These are phyloP conservation scores for Uromyces viciae-fabae DNA, from an alignment of 1,284 basidiomycete genomes.

Conservation along the genomic window DNA sequence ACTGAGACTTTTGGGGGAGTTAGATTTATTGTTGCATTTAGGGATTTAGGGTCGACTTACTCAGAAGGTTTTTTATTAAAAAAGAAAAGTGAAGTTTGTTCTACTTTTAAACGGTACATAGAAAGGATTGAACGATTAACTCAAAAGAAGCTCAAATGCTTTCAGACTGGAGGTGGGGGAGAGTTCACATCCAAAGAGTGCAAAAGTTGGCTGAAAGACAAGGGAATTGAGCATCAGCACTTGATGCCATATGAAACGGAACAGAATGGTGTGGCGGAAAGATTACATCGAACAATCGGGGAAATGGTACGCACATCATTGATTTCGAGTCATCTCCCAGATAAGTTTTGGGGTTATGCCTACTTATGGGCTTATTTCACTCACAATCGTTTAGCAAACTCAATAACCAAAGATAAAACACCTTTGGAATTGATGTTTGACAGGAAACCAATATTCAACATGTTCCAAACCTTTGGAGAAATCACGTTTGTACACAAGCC, in stretches of 20 bases:
- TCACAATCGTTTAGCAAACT: slow-evolving; percentile 28
- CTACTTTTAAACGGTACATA: slow-evolving; percentile 1
- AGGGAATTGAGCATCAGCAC: slow-evolving; percentile 30
- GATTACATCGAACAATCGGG: slow-evolving; percentile 9
- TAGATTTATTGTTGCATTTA: neutral
- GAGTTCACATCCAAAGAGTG: slow-evolving; percentile 16
- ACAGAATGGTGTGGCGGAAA: slow-evolving; percentile 32
- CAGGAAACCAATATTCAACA: neutral
- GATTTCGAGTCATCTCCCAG: neutral
- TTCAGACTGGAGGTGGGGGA: slow-evolving; percentile 15
- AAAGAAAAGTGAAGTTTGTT: slow-evolving; percentile 3
- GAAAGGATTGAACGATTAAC: neutral
- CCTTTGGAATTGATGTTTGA: slow-evolving; percentile 19
- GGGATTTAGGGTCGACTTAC: slow-evolving; percentile 17
- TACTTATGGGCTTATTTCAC: slow-evolving; percentile 12
- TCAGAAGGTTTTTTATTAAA: neutral
- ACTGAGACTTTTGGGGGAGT: neutral
- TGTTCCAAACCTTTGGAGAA: slow-evolving; percentile 9
- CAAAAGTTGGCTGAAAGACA: slow-evolving; percentile 1
- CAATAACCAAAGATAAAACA: slow-evolving; percentile 3
- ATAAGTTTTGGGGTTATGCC: slow-evolving; percentile 22
- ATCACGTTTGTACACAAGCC: slow-evolving; percentile 24
- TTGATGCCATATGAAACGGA: slow-evolving; percentile 12
- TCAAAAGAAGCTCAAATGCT: neutral
- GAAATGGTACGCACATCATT: slow-evolving; percentile 13